Conservation (phyloP, 2,329 filamentous ascomycete species). For the Alternaria infectoria region DNA sequence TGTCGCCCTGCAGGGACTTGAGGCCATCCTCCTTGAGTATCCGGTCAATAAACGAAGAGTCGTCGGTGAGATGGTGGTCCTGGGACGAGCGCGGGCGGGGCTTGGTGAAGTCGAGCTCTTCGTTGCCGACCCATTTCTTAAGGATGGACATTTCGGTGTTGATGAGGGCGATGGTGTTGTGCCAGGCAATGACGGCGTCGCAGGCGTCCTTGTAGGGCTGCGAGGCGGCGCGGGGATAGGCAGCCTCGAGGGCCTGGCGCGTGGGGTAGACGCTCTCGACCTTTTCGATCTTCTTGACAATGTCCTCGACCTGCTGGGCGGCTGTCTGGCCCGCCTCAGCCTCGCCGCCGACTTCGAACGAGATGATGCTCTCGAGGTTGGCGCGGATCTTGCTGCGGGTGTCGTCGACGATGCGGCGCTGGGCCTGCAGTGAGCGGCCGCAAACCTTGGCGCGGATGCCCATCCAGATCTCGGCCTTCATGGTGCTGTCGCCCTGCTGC, state of each 20-base stretch:
- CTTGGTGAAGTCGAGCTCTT: constrained; percentile 88
- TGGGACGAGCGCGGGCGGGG: constrained; percentile 71
- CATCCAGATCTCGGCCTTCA: constrained; percentile 80
- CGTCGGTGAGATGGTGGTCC: constrained; percentile 79
- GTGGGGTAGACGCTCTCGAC: constrained; percentile 87
- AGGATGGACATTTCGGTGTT: constrained; percentile 91
- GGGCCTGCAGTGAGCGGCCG: constrained; percentile 81
- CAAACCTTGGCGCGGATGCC: constrained; percentile 84
- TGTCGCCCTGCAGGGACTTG: constrained; percentile 84
- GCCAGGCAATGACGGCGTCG: constrained; percentile 91
- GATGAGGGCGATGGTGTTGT: constrained; percentile 96
- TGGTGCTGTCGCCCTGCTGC: constrained; percentile 72
- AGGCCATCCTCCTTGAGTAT: constrained; percentile 95
- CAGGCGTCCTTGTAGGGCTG: constrained; percentile 80
- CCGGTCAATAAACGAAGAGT: constrained; percentile 91
- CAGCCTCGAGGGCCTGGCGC: constrained; percentile 72
- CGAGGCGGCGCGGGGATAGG: constrained; percentile 79
- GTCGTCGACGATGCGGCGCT: constrained; percentile 88
- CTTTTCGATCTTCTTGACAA: constrained; percentile 89
- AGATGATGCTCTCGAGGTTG: constrained; percentile 84
- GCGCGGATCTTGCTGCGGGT: constrained; percentile 75
- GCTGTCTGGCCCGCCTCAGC: constrained; percentile 89
- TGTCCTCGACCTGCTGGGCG: constrained; percentile 84
- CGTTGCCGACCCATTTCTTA: constrained; percentile 96
- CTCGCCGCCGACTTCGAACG: constrained; percentile 92